These are phyloP conservation scores for Orbilia javanica DNA, from an alignment of 2,329 filamentous ascomycete species.

Conservation along the genomic window DNA sequence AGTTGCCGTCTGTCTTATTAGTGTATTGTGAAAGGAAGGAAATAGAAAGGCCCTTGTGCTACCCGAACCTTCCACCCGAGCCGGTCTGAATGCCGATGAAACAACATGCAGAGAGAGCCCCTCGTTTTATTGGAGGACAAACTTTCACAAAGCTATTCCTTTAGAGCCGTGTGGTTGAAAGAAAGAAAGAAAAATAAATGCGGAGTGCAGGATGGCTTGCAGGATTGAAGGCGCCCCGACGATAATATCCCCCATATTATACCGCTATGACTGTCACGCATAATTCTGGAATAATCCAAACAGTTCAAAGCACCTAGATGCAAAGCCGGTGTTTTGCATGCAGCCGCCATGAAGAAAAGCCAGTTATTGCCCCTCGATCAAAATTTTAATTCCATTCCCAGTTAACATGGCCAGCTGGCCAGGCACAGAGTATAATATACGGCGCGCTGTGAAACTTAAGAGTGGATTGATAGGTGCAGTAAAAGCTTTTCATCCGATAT, in stretches of 20 bases:
- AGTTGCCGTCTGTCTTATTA: neutral
- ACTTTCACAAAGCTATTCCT: slow-evolving; percentile 2
- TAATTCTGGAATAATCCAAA: slow-evolving; percentile 20
- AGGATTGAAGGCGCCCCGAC: slow-evolving; percentile 13
- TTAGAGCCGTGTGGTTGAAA: neutral
- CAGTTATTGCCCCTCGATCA: slow-evolving; percentile 14
- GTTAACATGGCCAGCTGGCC: no score
- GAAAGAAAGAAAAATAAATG: no score
- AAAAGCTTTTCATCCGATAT: slow-evolving; percentile 18
- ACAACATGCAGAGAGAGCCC: neutral
- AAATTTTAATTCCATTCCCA: neutral
- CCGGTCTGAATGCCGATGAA: slow-evolving; percentile 6
- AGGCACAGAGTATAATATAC: no score
- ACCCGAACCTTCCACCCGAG: slow-evolving; percentile 14
- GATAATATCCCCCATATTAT: slow-evolving; percentile 11
- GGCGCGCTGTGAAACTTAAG: neutral
- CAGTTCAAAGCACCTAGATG: neutral
- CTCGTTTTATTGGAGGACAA: slow-evolving; percentile 34
- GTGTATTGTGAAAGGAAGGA: neutral
- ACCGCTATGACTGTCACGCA: neutral
- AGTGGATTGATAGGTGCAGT: slow-evolving; percentile 7
- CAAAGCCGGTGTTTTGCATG: slow-evolving; percentile 8
- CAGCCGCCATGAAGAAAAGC: slow-evolving; percentile 24
- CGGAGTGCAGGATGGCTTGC: slow-evolving; percentile 54
- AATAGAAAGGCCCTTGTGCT: neutral